Evolutionary conservation across 2,329 filamentous ascomycete species (phyloP).

Genomic region (Cercospora zeae-maydis): DNA sequence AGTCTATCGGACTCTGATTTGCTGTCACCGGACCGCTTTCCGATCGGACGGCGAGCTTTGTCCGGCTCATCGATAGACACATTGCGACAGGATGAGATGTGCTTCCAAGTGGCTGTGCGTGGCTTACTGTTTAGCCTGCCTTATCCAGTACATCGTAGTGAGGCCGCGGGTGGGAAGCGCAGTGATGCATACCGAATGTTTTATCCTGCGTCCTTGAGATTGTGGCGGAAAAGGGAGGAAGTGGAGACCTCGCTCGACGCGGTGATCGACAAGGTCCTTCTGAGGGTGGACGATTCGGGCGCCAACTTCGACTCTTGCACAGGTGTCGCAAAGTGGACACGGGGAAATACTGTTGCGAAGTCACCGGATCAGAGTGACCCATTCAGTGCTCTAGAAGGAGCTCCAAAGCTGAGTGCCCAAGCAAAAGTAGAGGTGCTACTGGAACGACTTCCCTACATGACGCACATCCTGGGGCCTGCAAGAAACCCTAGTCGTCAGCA

Average conservation of each 20-base stretch:
- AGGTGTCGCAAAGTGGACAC: slow-evolving; percentile 27
- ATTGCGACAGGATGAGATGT: slow-evolving; percentile 87
- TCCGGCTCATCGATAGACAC: slow-evolving; percentile 60
- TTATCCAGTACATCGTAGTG: slow-evolving; percentile 68
- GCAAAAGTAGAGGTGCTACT: slow-evolving; percentile 72
- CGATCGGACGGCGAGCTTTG: slow-evolving; percentile 51
- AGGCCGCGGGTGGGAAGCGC: slow-evolving; percentile 36
- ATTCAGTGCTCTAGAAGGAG: neutral
- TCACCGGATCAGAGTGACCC: neutral
- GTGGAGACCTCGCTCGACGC: slow-evolving; percentile 68
- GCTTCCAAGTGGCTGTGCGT: slow-evolving; percentile 84
- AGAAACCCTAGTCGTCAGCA: slow-evolving; percentile 19
- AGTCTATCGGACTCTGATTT: slow-evolving; percentile 84
- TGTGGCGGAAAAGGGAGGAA: slow-evolving; percentile 83
- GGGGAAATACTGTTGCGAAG: slow-evolving; percentile 5
- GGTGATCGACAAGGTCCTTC: slow-evolving; percentile 46
- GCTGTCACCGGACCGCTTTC: slow-evolving; percentile 70
- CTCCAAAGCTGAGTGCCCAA: slow-evolving; percentile 33
- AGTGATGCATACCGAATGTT: slow-evolving; percentile 80
- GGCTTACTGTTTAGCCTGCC: slow-evolving; percentile 83
- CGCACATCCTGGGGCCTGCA: slow-evolving; percentile 53
- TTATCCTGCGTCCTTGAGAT: slow-evolving; percentile 76
- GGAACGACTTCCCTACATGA: slow-evolving; percentile 82
- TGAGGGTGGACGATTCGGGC: slow-evolving; percentile 48
- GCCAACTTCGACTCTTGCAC: neutral